A percentile compares a stretch with the other conserved stretches of the same genome.
Conservation (phyloP, 768 basidiomycete genomes). For the Hericium coralloides region DNA sequence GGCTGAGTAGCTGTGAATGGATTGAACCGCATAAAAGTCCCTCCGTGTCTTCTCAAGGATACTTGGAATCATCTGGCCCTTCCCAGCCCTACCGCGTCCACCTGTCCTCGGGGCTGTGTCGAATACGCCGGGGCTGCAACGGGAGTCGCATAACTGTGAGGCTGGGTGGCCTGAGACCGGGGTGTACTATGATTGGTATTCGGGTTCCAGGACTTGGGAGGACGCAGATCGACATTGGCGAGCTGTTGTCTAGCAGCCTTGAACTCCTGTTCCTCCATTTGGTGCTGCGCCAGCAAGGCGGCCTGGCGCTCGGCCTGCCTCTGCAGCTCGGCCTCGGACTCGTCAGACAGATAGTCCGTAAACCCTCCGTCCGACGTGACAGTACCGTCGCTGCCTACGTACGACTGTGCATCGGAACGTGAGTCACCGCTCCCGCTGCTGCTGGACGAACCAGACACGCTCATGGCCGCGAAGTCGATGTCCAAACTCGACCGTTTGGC, state of each 20-base stretch:
- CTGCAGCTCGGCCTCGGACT: conserved; percentile 85
- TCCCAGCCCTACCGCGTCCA: conserved; percentile 13
- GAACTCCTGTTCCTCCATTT: conserved; percentile 75
- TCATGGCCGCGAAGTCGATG: conserved; percentile 30
- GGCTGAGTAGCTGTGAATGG: not conserved
- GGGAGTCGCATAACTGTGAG: conserved; percentile 4
- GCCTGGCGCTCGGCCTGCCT: conserved; percentile 78
- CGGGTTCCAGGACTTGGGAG: conserved; percentile 69
- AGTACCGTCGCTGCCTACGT: conserved; percentile 53
- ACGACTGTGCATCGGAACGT: conserved; percentile 39
- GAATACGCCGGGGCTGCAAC: conserved; percentile 8
- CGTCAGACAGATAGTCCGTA: conserved; percentile 86
- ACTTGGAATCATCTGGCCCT: conserved; percentile 6
- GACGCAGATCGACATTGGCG: conserved; percentile 62
- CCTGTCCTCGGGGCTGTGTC: conserved; percentile 12
- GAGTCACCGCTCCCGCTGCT: conserved; percentile 45
- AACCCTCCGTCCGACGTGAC: conserved; percentile 82
- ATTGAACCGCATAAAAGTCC: not conserved
- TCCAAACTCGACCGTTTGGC: conserved; percentile 23
- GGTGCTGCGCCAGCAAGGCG: conserved; percentile 68
- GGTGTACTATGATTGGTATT: conserved; percentile 5
- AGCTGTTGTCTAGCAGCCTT: conserved; percentile 73
- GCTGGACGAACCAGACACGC: conserved; percentile 23
- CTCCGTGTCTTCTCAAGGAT: not conserved
- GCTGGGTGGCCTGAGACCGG: conserved; percentile 5